Base-by-base conservation (phyloP, 2,329 filamentous ascomycete species). In the Aspergillus brunneoviolaceus region DNA sequence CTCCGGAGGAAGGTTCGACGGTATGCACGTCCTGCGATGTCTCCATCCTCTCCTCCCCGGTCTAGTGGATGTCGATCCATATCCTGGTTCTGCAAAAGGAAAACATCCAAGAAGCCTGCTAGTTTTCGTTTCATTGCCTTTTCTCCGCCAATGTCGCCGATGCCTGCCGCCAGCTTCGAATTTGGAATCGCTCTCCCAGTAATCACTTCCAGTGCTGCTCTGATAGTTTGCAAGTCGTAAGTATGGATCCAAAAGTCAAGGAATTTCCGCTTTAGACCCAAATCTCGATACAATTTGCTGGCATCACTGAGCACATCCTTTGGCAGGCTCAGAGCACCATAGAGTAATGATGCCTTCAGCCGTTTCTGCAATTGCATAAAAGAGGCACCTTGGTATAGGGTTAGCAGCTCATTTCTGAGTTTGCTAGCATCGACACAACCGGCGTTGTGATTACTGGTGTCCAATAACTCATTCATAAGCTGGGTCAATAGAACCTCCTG, bases 401-500 rank as follows among this genome's bases (percentile, higher is more conserved):
- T 71, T 5, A 88, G 72, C 54, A 88, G 71, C 49, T 77, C 77
- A 59, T 79, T 76, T 57, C 83, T 75, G 45, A 85, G 66, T 14
- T 56, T 52, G 51, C 69, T 60, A n/a, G 67, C 58, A 25, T 72
- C 66, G 67, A 72, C 71, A 29, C 54, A 31, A 12, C 50, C 51
- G 31, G 52, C 31, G 5, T 62, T 60, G 3, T 62, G 56, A 55
- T 61, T 60, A 0, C 75, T 71, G 4, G 76, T 70, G 39, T 80
- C 72, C 65, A 87, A 85, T 51, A 87, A 73, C 14, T 76, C 76
- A 69, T 88, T 89, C 51, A 85, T 70, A 6, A 88, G 75, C 67
- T 87, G 85, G 0, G 84, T 84, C 49, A 88, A 81, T 42, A 84
- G 82, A 23, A 83, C 75, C 67, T 88, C 86, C 67, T 88, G 85